Base-by-base conservation (phyloP, 345 rosid species). In the Balakata baccata region DNA sequence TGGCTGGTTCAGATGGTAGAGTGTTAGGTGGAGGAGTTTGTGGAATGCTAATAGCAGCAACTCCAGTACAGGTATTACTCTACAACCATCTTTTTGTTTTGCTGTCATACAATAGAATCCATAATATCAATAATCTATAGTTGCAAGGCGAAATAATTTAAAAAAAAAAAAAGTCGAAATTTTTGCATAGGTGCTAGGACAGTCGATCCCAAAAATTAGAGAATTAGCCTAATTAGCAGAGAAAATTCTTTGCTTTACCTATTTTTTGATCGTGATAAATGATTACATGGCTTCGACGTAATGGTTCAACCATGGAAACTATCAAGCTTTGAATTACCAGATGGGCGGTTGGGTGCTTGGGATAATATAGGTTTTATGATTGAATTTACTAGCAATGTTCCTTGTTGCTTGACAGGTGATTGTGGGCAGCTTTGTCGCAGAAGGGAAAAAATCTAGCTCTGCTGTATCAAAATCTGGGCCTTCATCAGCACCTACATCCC, bases 21-120 rank as follows among this genome's bases (percentile, higher is more conserved):
- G 90, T 91, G 73, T 50, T 95, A 71, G 98, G 98, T 63, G 99
- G 99, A 72, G 80, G 76, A 60, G 98, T 94, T 70, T 85, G 86
- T 13, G 99, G 98, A 80, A 68, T 78, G 80, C 71, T 95, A 63
- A 66, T 78, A 41, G 99, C 99, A 75, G 99, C 94, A 63, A 77
- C 96, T 50, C 83, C 89, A 11, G 97, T 95, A 66, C 97, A 90
- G 97, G 99, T 90, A 81, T 61, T 18, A 3, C 64, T 70, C 75
- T 53, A 60, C 69, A 6, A 23, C 12, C 41, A 38, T 46, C 41
- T 50, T 17, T 16, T 29, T 0, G 20, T 7, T 68, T 67, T 34
- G 7, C 25, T 7, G 43, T 46, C 14, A 5, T 0, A 13, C 54
- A 66, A 46, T 23, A 11, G 11, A 0, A 25, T 66, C 39, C n/a